phyloP scores from a whole-genome alignment of 805 yeast species.

The Lipomyces anomalus region DNA sequence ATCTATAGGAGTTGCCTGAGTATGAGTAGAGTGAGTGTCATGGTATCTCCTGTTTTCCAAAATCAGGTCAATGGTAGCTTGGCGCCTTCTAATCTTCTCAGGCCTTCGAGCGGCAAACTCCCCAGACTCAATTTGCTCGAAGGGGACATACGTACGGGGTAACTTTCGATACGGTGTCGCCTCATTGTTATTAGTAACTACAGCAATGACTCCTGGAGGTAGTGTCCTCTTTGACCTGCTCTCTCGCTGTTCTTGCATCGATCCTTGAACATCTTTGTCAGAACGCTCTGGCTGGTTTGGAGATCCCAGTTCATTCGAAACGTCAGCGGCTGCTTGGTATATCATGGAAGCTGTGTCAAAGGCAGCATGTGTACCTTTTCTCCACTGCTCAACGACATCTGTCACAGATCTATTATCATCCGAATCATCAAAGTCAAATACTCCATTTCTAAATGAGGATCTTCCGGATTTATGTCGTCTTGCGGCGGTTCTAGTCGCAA shows the following conservation, averaged over 20 bases:
- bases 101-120: conserved; percentile 12
- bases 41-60: neutral
- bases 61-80: conserved; percentile 1
- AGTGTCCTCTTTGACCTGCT: neutral
- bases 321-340: neutral
- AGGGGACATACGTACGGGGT: too few relatives aligned
- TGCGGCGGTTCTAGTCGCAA: conserved; percentile 21
- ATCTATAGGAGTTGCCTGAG: neutral
- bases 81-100: neutral
- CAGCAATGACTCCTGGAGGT: conserved; percentile 20
- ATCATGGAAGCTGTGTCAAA: conserved; percentile 14
- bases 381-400: conserved; percentile 17
- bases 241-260: neutral
- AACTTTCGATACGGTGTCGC: conserved; percentile 4
- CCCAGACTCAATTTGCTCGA: conserved; percentile 11
- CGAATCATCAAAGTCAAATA: conserved; percentile 19
- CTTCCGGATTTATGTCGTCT: conserved; percentile 13
- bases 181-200: conserved; percentile 12
- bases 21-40: neutral
- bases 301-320: neutral
- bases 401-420: conserved; percentile 16
- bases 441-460: conserved; percentile 9
- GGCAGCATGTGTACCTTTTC: conserved; percentile 23
- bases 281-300: neutral
- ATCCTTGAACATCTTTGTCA: too few relatives aligned